These are phyloP conservation scores for Ceratopteris richardii DNA, from an alignment of 75 land plant species.

Conservation along the genomic window DNA sequence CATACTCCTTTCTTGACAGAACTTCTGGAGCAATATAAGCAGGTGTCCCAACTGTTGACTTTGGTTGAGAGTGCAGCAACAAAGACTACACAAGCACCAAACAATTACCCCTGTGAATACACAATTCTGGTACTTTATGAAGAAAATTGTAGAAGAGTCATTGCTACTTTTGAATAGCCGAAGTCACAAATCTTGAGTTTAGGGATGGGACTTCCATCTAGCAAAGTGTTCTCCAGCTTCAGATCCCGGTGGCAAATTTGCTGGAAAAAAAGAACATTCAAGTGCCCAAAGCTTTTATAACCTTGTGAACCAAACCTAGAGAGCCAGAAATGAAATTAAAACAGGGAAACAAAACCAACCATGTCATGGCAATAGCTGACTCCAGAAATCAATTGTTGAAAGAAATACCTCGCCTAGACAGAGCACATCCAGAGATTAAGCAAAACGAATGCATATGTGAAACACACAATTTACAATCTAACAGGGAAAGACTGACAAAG, in stretches of 20 bases:
- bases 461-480: no score
- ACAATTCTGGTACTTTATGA: no score
- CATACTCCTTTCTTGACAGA: conserved; percentile 38
- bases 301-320: no score
- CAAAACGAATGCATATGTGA: no score
- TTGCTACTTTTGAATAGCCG: conserved; percentile 45
- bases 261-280: conserved; percentile 9
- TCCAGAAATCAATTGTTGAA: conserved; percentile 35
- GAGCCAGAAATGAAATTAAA: no score
- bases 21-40: conserved; percentile 74
- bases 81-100: conserved; percentile 33
- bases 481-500: no score
- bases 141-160: no score
- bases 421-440: no score
- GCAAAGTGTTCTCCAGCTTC: conserved; percentile 45
- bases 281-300: neutral
- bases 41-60: conserved; percentile 60
- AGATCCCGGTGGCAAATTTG: conserved; percentile 53
- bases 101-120: no score
- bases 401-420: conserved; percentile 30
- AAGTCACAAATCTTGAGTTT: conserved; percentile 55
- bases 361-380: conserved; percentile 34
- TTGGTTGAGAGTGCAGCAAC: conserved; percentile 49
- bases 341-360: conserved; percentile 8
- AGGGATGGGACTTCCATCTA: conserved; percentile 45